These are phyloP conservation scores for Yarrowia bubula DNA, from an alignment of 805 yeast species.

Conservation along the genomic window DNA sequence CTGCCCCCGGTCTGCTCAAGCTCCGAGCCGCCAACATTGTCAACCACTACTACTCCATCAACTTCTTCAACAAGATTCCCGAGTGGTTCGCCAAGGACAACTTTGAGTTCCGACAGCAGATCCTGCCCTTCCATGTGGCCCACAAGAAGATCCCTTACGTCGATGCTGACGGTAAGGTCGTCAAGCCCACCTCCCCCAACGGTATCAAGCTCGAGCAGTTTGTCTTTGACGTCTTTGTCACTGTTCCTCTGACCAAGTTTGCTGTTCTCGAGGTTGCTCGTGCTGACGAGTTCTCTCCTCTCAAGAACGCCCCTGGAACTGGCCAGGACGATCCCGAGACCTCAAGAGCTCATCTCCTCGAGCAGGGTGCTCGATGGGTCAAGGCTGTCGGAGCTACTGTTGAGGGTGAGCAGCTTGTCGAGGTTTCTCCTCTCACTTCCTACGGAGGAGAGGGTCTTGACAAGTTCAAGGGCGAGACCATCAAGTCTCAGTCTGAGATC, in stretches of 20 bases:
- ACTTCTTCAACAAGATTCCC: slow-evolving; percentile 60
- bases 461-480: slow-evolving; percentile 48
- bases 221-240: slow-evolving; percentile 92
- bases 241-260: slow-evolving; percentile 64
- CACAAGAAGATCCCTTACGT: slow-evolving; percentile 76
- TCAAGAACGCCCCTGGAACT: slow-evolving; percentile 87
- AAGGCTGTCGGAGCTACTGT: slow-evolving; percentile 64
- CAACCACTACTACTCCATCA: slow-evolving; percentile 89
- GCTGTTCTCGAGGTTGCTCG: slow-evolving; percentile 93
- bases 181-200: slow-evolving; percentile 72
- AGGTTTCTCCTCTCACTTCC: slow-evolving; percentile 72
- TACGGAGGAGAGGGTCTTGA: slow-evolving; percentile 73
- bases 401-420: slow-evolving; percentile 51
- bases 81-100: slow-evolving; percentile 49
- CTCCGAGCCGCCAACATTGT: slow-evolving; percentile 96
- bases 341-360: slow-evolving; percentile 62
- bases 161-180: slow-evolving; percentile 46
- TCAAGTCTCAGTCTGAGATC: slow-evolving; percentile 26
- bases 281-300: slow-evolving; percentile 82
- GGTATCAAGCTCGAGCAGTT: slow-evolving; percentile 96
- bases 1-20: slow-evolving; percentile 53
- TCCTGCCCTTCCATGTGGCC: slow-evolving; percentile 92
- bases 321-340: slow-evolving; percentile 81
- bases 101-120: slow-evolving; percentile 46
- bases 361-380: slow-evolving; percentile 74